These are phyloP conservation scores for Epichloe sp. DNA, from an alignment of 2,329 filamentous ascomycete genomes.

Conservation along the genomic window DNA sequence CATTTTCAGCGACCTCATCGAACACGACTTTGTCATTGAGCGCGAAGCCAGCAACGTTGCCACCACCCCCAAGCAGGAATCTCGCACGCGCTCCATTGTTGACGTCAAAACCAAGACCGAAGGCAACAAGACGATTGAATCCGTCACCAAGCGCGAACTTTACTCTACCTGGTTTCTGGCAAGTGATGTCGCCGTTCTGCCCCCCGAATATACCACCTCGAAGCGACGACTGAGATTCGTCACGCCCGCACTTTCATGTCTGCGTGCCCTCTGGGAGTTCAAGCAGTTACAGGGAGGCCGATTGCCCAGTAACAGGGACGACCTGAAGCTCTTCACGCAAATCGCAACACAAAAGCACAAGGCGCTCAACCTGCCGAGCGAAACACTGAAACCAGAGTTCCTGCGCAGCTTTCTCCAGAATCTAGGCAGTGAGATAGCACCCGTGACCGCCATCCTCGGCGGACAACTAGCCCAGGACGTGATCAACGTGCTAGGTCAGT, in stretches of 20 bases:
- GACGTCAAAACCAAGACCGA: slow-evolving; percentile 58
- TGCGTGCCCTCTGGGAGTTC: slow-evolving; percentile 86
- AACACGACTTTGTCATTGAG: slow-evolving; percentile 82
- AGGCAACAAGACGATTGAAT: slow-evolving; percentile 57
- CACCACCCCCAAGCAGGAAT: slow-evolving; percentile 55
- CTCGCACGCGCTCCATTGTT: slow-evolving; percentile 63
- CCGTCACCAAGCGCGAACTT: slow-evolving; percentile 80
- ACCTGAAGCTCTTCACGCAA: slow-evolving; percentile 64
- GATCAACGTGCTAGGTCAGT: slow-evolving; percentile 84
- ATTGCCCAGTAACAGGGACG: slow-evolving; percentile 44
- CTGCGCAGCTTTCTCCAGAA: slow-evolving; percentile 79
- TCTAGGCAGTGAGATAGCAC: slow-evolving; percentile 68
- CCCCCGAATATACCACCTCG: slow-evolving; percentile 51
- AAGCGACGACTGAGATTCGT: slow-evolving; percentile 60
- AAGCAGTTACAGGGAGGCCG: slow-evolving; percentile 37
- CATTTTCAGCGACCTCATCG: slow-evolving; percentile 84
- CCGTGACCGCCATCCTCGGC: slow-evolving; percentile 78
- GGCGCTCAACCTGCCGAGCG: slow-evolving; percentile 54
- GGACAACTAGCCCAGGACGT: slow-evolving; percentile 90
- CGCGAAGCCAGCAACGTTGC: slow-evolving; percentile 66
- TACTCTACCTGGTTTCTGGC: slow-evolving; percentile 85
- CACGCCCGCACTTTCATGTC: slow-evolving; percentile 71
- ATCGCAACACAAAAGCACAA: slow-evolving; percentile 68
- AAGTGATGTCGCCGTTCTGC: slow-evolving; percentile 60
- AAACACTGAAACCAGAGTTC: slow-evolving; percentile 57